Percentiles rank a stretch among this genome's conserved stretches.
phyloP scores from a whole-genome alignment of 306 rosid genomes.

The Leucaena leucocephala region DNA sequence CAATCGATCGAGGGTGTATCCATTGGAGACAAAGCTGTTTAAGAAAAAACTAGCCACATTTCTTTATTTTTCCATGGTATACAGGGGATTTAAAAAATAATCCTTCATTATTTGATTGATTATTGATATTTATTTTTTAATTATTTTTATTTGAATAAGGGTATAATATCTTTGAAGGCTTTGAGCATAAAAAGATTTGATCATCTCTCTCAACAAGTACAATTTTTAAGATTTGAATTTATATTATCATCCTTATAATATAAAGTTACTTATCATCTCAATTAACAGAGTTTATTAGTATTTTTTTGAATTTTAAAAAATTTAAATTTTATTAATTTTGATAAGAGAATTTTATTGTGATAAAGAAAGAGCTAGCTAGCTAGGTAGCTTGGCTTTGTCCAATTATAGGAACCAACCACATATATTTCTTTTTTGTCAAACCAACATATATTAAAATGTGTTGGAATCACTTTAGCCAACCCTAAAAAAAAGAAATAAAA shows the following conservation, averaged over 20 bases:
- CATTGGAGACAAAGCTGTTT: conserved; percentile 9
- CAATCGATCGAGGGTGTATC: conserved; percentile 22
- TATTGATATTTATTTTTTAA: background rate
- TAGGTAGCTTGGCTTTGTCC: background rate
- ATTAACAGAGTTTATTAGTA: background rate
- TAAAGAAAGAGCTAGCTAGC: background rate
- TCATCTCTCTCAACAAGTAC: too few species aligned
- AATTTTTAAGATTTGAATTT: too few species aligned
- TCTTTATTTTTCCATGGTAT: background rate
- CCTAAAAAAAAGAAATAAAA: background rate
- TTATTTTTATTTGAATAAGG: too few species aligned
- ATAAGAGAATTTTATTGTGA: background rate
- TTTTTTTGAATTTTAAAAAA: background rate
- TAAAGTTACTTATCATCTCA: too few species aligned
- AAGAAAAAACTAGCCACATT: background rate
- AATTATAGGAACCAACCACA: background rate
- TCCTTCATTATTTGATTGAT: background rate
- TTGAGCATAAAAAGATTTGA: too few species aligned
- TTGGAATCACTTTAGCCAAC: background rate
- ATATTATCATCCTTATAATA: too few species aligned
- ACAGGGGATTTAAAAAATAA: background rate
- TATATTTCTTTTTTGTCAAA: too few species aligned
- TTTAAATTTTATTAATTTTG: background rate
- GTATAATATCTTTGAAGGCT: too few species aligned
- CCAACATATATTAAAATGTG: background rate